These are phyloP conservation scores for Globisporangium apiculatum DNA, from an alignment of 352 stramenopile genomes.

Conservation along the genomic window DNA sequence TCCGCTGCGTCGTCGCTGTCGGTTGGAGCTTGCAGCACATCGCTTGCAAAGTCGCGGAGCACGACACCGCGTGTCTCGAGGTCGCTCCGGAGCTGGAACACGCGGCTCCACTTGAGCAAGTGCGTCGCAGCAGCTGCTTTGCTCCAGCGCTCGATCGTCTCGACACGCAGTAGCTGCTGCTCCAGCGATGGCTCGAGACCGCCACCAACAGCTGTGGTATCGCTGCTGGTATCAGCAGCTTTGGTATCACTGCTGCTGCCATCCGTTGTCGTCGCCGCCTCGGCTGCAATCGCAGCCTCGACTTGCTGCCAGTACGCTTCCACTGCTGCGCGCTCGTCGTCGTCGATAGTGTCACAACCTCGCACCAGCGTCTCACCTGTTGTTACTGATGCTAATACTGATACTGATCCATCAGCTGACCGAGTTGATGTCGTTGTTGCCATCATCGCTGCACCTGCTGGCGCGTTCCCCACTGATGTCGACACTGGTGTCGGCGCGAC, in stretches of 20 bases:
- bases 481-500: background rate
- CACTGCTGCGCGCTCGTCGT: slow-evolving; percentile 22
- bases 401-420: background rate
- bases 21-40: slow-evolving; percentile 4
- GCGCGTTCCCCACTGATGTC: slow-evolving; percentile 2
- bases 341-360: background rate
- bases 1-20: slow-evolving; percentile 6
- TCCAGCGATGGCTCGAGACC: too few species aligned
- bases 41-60: slow-evolving; percentile 27
- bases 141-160: slow-evolving; percentile 30
- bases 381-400: background rate
- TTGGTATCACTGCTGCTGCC: background rate
- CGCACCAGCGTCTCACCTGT: background rate
- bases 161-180: slow-evolving; percentile 8
- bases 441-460: too few species aligned
- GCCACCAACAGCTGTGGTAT: background rate
- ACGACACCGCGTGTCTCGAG: slow-evolving; percentile 27
- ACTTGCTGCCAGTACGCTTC: slow-evolving; percentile 33
- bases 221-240: background rate
- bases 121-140: slow-evolving; percentile 16
- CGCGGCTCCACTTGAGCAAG: slow-evolving; percentile 40
- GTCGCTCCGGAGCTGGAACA: slow-evolving; percentile 29
- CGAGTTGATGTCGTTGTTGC: slow-evolving; percentile 7
- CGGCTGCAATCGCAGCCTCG: slow-evolving; percentile 11
- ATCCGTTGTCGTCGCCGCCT: background rate